These are phyloP conservation scores for Triadica sebifera DNA, from an alignment of 345 rosid species.

Conservation along the genomic window DNA sequence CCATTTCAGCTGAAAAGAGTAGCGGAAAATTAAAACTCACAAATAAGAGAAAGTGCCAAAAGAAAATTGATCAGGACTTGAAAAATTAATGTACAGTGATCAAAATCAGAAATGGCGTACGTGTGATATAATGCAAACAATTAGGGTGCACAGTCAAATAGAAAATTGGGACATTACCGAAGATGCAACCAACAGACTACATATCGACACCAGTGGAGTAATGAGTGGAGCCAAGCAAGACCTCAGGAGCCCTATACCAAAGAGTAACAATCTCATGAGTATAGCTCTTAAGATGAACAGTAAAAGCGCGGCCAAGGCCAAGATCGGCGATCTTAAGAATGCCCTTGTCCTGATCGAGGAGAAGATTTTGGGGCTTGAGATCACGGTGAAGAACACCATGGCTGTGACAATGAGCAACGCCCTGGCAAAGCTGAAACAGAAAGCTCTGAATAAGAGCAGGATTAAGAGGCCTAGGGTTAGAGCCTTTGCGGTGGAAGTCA, in stretches of 20 bases:
- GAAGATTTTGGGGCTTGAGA: conserved; percentile 88
- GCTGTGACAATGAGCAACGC: conserved; percentile 91
- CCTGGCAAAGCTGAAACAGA: conserved; percentile 85
- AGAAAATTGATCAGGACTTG: neutral
- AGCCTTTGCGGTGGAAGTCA: conserved; percentile 70
- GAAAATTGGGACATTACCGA: conserved; percentile 37
- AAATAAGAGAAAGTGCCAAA: neutral
- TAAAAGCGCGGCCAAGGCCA: conserved; percentile 86
- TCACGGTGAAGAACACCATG: conserved; percentile 95
- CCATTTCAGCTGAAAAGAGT: conserved; percentile 67
- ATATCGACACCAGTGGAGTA: conserved; percentile 88
- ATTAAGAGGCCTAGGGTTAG: conserved; percentile 64
- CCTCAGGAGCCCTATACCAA: conserved; percentile 97
- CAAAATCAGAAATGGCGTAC: neutral
- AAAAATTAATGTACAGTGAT: neutral
- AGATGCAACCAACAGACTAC: conserved; percentile 98
- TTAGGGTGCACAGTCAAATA: neutral
- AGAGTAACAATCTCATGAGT: conserved; percentile 95
- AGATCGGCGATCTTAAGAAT: conserved; percentile 86
- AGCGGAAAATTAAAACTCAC: neutral
- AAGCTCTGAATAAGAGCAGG: conserved; percentile 63
- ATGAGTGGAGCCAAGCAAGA: conserved; percentile 75
- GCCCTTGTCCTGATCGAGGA: conserved; percentile 77
- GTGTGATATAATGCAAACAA: neutral
- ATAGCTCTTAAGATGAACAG: conserved; percentile 86